A percentile compares a stretch with the other conserved stretches of the same genome.
Conservation (phyloP, 2,329 filamentous ascomycete genomes). For the Exophiala sp. region DNA sequence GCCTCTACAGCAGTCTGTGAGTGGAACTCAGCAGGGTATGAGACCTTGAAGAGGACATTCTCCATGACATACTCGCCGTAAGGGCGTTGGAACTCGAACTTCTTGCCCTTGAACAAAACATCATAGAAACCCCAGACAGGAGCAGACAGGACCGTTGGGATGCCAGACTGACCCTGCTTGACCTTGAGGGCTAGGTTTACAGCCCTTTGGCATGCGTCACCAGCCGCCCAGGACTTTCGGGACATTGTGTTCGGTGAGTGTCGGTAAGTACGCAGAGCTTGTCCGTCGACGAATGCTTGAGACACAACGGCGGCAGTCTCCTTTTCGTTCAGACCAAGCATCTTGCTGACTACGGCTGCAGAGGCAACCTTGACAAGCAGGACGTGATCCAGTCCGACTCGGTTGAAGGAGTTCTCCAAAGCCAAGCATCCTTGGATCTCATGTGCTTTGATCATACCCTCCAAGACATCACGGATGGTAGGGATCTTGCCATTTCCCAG, state of each 20-base stretch:
- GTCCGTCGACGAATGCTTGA: conserved; percentile 96
- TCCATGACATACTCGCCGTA: conserved; percentile 99
- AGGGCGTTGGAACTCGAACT: conserved; percentile 91
- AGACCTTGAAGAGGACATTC: conserved; percentile 99
- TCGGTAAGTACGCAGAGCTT: conserved; percentile 92
- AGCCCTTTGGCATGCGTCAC: conserved; percentile 93
- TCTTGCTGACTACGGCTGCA: conserved; percentile 88
- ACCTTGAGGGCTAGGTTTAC: conserved; percentile 91
- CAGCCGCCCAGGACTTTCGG: conserved; percentile 97
- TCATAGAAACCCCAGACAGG: conserved; percentile 99
- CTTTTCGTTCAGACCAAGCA: conserved; percentile 83
- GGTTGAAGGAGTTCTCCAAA: conserved; percentile 97
- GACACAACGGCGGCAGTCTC: conserved; percentile 95
- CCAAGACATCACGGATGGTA: conserved; percentile 84
- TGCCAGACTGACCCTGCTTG: conserved; percentile 81
- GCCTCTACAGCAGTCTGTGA: conserved; percentile 97
- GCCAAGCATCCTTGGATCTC: conserved; percentile 98
- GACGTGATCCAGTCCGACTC: conserved; percentile 96
- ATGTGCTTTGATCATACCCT: conserved; percentile 98
- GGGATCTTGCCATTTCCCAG: conserved; percentile 71
- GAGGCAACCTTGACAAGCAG: conserved; percentile 97
- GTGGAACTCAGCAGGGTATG: conserved; percentile 72
- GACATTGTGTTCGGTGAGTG: conserved; percentile 99
- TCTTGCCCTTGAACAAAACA: conserved; percentile 91
- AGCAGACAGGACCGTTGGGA: conserved; percentile 88